Base-by-base conservation (phyloP, 345 rosid genomes). In the Salix viminalis region DNA sequence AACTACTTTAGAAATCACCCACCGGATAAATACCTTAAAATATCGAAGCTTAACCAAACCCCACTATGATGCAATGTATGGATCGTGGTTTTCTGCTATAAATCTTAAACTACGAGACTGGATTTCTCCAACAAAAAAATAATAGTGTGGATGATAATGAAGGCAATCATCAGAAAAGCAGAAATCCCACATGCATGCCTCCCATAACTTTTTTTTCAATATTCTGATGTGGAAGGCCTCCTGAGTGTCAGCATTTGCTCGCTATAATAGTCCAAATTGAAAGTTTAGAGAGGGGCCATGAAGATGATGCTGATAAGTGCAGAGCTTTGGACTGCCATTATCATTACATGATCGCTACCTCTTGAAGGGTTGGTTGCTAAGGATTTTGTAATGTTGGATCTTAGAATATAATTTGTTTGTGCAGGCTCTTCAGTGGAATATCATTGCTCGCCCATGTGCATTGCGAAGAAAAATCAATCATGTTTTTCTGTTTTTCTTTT, bases 361-460 rank as follows among this genome's bases (percentile, higher is more conserved):
- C 23, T 66, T 9, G 48, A 18, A 41, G 36, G 39, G 13, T n/a
- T 60, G 39, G 21, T 6, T 74, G 1, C 12, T 13, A 23, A 10
- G 41, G 71, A 5, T 37, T 19, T 65, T 10, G 32, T 52, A 39
- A 36, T 24, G 26, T 24, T 24, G 26, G 26, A 24, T 24, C 26
- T 24, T 24, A 24, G 26, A 24, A 24, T 66, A 3, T 16, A 30
- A 36, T 67, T 3, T 60, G 28, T 67, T 24, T 46, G 23, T 21
- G 32, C 32, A 41, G 24, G 14, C 36, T 64, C 15, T 77, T 19
- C 18, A 64, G 71, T 74, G 85, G 65, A 71, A 61, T 83, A 80
- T 80, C 54, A 79, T 81, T 78, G 77, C 68, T 54, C 56, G 65
- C 65, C 84, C 89, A 84, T 84, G 87, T 84, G 87, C 87, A 36